phyloP scores from a whole-genome alignment of 1,284 basidiomycete genomes.

The Rhodotorula sp. region DNA sequence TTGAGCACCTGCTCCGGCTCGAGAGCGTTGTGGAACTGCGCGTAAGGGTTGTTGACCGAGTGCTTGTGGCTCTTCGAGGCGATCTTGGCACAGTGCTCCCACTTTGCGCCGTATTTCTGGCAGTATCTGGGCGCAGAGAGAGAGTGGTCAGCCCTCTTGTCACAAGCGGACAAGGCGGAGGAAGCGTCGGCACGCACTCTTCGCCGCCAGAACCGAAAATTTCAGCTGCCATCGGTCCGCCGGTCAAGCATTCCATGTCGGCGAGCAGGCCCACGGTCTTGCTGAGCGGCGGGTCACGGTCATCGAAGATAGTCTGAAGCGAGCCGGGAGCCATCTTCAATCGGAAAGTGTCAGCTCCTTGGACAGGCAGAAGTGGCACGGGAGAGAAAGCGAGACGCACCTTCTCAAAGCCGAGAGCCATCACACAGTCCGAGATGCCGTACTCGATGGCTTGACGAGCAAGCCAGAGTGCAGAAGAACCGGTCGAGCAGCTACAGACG shows the following conservation, averaged over 20 bases:
- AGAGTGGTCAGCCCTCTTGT: conserved; percentile 58
- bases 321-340: conserved; percentile 69
- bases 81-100: conserved; percentile 71
- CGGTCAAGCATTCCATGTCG: conserved; percentile 33
- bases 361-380: too few species aligned
- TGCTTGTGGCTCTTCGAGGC: conserved; percentile 77
- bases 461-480: conserved; percentile 63
- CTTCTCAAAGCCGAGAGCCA: conserved; percentile 83
- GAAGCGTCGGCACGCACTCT: conserved; percentile 47
- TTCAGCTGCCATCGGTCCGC: conserved; percentile 39
- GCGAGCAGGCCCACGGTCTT: conserved; percentile 44
- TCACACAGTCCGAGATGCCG: conserved; percentile 69
- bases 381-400: background rate
- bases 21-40: conserved; percentile 77
- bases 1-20: conserved; percentile 63
- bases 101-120: conserved; percentile 67
- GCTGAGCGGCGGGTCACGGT: conserved; percentile 62
- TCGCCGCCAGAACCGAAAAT: conserved; percentile 76
- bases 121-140: conserved; percentile 64
- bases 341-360: background rate
- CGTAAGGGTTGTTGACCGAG: conserved; percentile 77
- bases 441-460: conserved; percentile 67
- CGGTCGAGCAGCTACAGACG: conserved; percentile 56
- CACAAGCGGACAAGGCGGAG: background rate
- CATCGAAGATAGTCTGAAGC: conserved; percentile 67